Evolutionary conservation across 108 stramenopile species (phyloP), one percentile per base, ranked within the genome.

Genomic region (Seminavis robusta): DNA sequence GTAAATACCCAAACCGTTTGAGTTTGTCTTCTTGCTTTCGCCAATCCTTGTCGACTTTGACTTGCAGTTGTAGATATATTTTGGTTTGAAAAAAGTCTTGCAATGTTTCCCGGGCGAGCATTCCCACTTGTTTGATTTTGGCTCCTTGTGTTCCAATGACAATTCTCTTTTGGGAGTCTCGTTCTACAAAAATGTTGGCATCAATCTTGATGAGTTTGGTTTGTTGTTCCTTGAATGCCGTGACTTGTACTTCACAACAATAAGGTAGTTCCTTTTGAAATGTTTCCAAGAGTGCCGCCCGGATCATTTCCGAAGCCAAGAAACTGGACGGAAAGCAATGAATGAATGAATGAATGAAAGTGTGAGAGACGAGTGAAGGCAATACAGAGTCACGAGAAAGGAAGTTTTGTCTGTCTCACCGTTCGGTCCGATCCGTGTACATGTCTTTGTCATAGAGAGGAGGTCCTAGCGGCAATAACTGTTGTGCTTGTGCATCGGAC

Each of bases 1-100:
- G 43, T 33, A 81, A 32, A 69, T 98, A 98, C 10, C 97, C 97
- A 74, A 79, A 95, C 34, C 77, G 51, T 57, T 76, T 74, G 9
- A 98, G 67, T 50, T 71, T 78, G 6, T 77, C 75, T 49, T 86
- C 79, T 44, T 88, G 77, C 49, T 73, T 83, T 55, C 97, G 74
- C 97, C 97, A 98, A 66, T 96, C 88, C 73, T 95, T 95, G 61
- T 93, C 83, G 8, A 98, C 94, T 72, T 90, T 93, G 46, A 98
- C 95, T 17, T 61, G 61, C 16, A 94, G 61, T 34, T 93, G 73
- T 4, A 98, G 63, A 55, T 85, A 88, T n/a, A 95, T 78, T 60
- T 71, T 64, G 8, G 56, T 43, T 44, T 76, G 71, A 56, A 86
- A 76, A 46, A 94, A 85, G 0, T 68, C 56, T 62, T 92, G 71